Base-by-base conservation (phyloP, 345 rosid genomes). In the Aegle marmelos region DNA sequence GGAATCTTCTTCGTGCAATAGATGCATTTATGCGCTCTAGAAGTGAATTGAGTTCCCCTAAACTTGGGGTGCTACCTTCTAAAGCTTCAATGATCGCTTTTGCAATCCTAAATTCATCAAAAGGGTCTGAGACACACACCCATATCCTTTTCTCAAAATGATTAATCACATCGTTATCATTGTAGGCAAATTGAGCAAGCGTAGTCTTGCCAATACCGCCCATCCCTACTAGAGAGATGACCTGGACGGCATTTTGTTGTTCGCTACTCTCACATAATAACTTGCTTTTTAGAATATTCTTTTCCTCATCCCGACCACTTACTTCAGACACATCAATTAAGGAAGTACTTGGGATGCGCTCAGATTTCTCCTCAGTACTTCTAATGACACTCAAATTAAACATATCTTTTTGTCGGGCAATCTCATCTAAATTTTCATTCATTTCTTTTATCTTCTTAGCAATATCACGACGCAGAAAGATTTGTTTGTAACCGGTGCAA, bases 81-180 rank as follows among this genome's bases (percentile, higher is more conserved):
- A 72, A 28, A 22, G 5, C 31, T 54, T 72, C 75, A 5, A 56
- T 2, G 10, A 72, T 54, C 0, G 63, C 63, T n/a, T 17, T 72
- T 9, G 48, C 75, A 72, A 72, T 22, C 6, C 45, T 72, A 2
- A 9, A 11, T 62, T 72, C 63, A 72, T 72, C 75, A 56, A 72
- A 72, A 33, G 63, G 21, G 28, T 72, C 63, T 5, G 64, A 72
- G 2, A 56, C 63, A 2, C 75, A 72, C 2, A 72, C n/a, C 75
- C 75, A 72, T 9, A 72, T 33, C 22, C 2, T 54, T 9, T 31
- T 56, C 9, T 50, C 30, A n/a, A 72, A 72, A 11, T 33, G 34
- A 2, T n/a, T 54, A 11, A 16, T 72, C 4, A 72, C 62, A 16
- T 72, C 41, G 1, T 11, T 3, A 56, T 21, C 2, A 30, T 56